Conservation (phyloP, 805 yeast species). For the Lachancea waltii region DNA sequence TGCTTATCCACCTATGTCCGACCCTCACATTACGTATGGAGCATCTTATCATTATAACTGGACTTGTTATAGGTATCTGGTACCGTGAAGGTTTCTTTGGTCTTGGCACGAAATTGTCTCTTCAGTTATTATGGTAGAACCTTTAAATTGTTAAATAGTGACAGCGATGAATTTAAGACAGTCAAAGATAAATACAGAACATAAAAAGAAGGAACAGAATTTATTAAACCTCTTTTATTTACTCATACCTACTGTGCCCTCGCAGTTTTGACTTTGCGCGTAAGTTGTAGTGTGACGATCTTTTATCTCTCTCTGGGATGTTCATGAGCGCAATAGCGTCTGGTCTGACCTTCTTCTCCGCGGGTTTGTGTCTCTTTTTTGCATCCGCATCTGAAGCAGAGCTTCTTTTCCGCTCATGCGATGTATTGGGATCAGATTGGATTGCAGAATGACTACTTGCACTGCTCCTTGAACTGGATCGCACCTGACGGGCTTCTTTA, state of each 20-base stretch:
- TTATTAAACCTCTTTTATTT: background rate
- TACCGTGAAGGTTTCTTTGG: too few species aligned
- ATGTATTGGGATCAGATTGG: background rate
- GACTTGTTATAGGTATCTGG: too few species aligned
- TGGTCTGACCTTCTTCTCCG: slow-evolving; percentile 27
- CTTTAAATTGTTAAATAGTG: background rate
- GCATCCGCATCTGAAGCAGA: slow-evolving; percentile 4
- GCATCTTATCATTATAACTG: too few species aligned
- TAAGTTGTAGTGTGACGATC: slow-evolving; percentile 29
- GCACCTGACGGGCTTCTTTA: background rate
- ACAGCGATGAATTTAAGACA: background rate
- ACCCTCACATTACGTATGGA: too few species aligned
- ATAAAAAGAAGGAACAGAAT: background rate
- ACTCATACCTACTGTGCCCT: slow-evolving; percentile 9
- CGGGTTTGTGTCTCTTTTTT: slow-evolving; percentile 20
- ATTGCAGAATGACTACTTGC: background rate
- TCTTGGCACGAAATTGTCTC: too few species aligned
- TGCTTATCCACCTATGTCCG: background rate
- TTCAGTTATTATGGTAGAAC: too few species aligned
- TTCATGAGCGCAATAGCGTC: slow-evolving; percentile 19
- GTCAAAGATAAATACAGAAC: background rate
- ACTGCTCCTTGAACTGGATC: background rate
- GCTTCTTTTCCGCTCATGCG: slow-evolving; percentile 13
- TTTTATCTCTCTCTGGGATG: slow-evolving; percentile 24
- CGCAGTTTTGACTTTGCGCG: slow-evolving; percentile 30